A percentile compares a stretch with the other conserved stretches of the same genome.
Conservation (phyloP, 305 asterid species). For the Coffea humblotiana region DNA sequence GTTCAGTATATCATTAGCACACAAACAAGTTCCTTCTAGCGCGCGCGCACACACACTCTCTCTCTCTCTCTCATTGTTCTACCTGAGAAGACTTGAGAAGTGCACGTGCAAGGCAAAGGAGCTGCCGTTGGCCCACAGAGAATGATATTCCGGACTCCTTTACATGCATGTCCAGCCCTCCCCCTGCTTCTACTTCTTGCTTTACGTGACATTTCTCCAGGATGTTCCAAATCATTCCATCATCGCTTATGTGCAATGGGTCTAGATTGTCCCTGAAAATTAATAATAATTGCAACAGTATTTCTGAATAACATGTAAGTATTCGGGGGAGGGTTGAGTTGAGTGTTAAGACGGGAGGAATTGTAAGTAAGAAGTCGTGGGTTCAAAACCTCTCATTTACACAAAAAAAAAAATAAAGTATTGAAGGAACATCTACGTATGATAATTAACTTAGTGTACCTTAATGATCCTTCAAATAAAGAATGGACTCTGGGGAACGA, state of each 20-base stretch:
- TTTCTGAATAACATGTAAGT: background rate
- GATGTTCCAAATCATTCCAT: slow-evolving; percentile 62
- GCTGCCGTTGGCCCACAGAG: slow-evolving; percentile 94
- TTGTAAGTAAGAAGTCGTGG: no score
- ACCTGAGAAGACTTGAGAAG: slow-evolving; percentile 86
- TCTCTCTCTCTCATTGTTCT: background rate
- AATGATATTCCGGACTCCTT: slow-evolving; percentile 79
- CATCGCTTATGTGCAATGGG: slow-evolving; percentile 53
- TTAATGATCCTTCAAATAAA: slow-evolving; percentile 89
- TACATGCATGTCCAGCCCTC: slow-evolving; percentile 74
- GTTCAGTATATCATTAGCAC: slow-evolving; percentile 6
- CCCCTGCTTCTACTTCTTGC: slow-evolving; percentile 79
- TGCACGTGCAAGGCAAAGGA: slow-evolving; percentile 94
- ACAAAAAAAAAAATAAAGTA: background rate
- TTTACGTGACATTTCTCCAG: slow-evolving; percentile 78
- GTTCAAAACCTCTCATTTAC: no score
- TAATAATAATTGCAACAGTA: slow-evolving; percentile 13
- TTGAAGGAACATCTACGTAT: background rate
- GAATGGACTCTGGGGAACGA: slow-evolving; percentile 93
- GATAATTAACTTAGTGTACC: slow-evolving; percentile 37
- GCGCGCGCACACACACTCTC: background rate
- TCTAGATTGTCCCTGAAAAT: slow-evolving; percentile 74
- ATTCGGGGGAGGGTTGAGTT: background rate
- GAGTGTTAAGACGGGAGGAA: no score
- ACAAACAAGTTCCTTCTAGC: background rate